Base-by-base conservation (phyloP, 352 stramenopile species). In the Hyaloperonospora arabidopsidis region DNA sequence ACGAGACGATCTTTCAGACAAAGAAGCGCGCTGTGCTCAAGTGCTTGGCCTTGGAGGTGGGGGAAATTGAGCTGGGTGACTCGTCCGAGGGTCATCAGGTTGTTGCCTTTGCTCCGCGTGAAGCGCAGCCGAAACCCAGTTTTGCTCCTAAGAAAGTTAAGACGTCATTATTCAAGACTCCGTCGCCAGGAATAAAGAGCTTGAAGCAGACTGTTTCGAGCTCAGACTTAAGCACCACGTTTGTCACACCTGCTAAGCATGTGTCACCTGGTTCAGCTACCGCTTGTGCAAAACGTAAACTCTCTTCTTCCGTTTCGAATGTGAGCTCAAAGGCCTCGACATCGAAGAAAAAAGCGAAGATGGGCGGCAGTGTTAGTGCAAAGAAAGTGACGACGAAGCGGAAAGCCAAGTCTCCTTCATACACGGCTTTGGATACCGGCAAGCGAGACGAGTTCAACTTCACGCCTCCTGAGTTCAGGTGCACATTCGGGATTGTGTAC, bases 1-100 rank as follows among this genome's bases (percentile, higher is more conserved):
- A 90, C 52, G 77, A 86, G 43, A 90, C 80, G 8, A 84, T 90
- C 47, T 90, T 90, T 69, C 77, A 88, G 67, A 79, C 50, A 45
- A 87, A 88, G 63, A 86, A 87, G 59, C 70, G 66, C 23, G 78
- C 80, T 6, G 74, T 88, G 18, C 57, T 87, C 48, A 79, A 87
- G 57, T 85, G 73, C 54, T 52, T 90, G 49, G 65, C 70, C 12
- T 38, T 66, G 7, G 67, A 82, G 40, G 63, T 79, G 10, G 67
- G 83, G 25, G 61, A 61, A 12, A 74, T 90, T 35, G 61, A 74
- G 25, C 72, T 90, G 12, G 77, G 80, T 10, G 80, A 90, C 51
- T 89, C 79, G n/a, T 59, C 73, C 11, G 73, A 89, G 1, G 79
- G 79, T 1, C 56, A 55, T 13, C 76, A 89, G 49, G 66, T 84